phyloP scores from a whole-genome alignment of 805 yeast species.

The Sugiyamaella boreocaroliniensis region DNA sequence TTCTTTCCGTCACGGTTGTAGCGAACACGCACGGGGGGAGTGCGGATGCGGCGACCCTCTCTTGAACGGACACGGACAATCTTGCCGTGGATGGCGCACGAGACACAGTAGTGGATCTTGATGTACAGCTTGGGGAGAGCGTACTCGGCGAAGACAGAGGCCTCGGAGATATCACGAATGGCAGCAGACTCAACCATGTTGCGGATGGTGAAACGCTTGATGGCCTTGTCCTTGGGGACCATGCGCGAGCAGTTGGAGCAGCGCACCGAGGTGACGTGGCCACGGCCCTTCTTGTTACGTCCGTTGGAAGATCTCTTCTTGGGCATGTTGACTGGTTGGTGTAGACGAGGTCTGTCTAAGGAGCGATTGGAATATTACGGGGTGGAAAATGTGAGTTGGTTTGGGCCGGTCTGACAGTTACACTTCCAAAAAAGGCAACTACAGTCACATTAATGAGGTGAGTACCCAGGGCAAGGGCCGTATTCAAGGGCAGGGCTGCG shows the following conservation, averaged over 20 bases:
- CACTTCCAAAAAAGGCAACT: not conserved
- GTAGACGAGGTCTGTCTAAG: not conserved
- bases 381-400: not conserved
- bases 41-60: slow-evolving; percentile 95
- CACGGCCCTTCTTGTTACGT: slow-evolving; percentile 99
- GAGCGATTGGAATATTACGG: not conserved
- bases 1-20: slow-evolving; percentile 88
- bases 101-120: slow-evolving; percentile 99
- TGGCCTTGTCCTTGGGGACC: slow-evolving; percentile 99
- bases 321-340: slow-evolving; percentile 65
- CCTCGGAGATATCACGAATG: slow-evolving; percentile 99
- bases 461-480: not conserved
- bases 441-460: not conserved
- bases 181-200: slow-evolving; percentile 99
- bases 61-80: slow-evolving; percentile 99
- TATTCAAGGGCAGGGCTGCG: not conserved
- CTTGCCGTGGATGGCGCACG: slow-evolving; percentile 99
- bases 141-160: slow-evolving; percentile 98
- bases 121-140: slow-evolving; percentile 99
- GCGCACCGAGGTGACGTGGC: slow-evolving; percentile 99
- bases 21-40: slow-evolving; percentile 99
- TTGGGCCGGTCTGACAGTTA: not conserved
- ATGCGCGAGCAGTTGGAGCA: slow-evolving; percentile 99
- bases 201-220: slow-evolving; percentile 99
- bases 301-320: slow-evolving; percentile 99